Base-by-base conservation (phyloP, 306 rosid species). In the Mimosa bimucronata region DNA sequence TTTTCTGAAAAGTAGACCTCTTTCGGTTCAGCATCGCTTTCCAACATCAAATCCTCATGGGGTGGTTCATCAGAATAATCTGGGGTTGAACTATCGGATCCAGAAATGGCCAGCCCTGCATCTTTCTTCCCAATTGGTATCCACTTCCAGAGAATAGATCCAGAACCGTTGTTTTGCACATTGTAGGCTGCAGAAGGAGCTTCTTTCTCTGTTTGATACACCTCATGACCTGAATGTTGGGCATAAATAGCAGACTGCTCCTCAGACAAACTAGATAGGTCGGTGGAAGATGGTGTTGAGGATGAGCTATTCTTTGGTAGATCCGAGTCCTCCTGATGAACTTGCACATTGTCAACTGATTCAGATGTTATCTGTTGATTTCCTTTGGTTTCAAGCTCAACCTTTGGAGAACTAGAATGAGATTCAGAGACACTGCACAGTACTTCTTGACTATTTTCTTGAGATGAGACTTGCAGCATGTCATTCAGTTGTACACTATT, bases 91-190 rank as follows among this genome's bases (percentile, higher is more conserved):
- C 62, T 67, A 37, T 62, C 86, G 82, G 81, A 77, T 79, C 86
- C 81, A 48, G 87, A 88, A 53, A 66, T 78, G 64, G 79, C 73
- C 40, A 77, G 76, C 46, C 85, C 77, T 30, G 78, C 42, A 86
- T 83, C 85, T 84, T 90, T 91, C 70, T 73, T 80, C 71, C 80
- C 90, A 79, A 81, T 78, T 8, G 97, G 97, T 82, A 94, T 85
- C 95, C 98, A 90, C 82, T 88, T 91, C 88, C 89, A 92, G 42
- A 81, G 84, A 55, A 81, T 58, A 73, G 88, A 82, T 71, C 89
- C 87, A 80, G 83, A 86, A 60, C 84, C 65, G 60, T 53, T 83
- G 80, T 38, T 86, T 81, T 81, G 90, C 57, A 77, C 82, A 61
- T 78, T 79, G 84, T 29, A 75, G 53, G 89, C 94, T 23, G 58